Conservation (phyloP, 192 early-diverging fungal species). For the Rhizophagus prolifer region DNA sequence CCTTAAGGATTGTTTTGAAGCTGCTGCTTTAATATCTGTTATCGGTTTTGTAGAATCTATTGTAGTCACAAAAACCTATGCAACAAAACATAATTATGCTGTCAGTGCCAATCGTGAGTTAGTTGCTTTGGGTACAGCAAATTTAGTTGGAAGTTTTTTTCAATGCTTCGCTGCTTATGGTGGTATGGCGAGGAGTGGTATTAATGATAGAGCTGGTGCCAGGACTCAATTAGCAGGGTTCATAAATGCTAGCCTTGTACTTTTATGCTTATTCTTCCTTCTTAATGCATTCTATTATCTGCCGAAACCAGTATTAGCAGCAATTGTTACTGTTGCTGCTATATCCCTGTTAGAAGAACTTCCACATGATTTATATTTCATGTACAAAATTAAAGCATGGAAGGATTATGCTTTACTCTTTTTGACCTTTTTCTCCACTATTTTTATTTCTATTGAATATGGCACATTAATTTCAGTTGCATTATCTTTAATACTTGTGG, state of each 20-base stretch:
- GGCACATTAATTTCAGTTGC: conserved; percentile 91
- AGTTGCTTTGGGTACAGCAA: conserved; percentile 91
- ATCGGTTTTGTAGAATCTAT: conserved; percentile 98
- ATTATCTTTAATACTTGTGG: conserved; percentile 83
- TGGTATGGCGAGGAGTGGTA: conserved; percentile 86
- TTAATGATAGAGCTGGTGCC: conserved; percentile 93
- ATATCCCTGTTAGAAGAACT: conserved; percentile 73
- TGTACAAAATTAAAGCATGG: conserved; percentile 78
- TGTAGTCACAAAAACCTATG: conserved; percentile 90
- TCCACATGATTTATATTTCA: conserved; percentile 75
- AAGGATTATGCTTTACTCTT: conserved; percentile 80
- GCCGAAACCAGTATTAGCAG: conserved; percentile 75
- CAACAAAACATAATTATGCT: conserved; percentile 86
- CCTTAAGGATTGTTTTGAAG: conserved; percentile 72
- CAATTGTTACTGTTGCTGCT: conserved; percentile 85
- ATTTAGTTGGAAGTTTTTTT: conserved; percentile 81
- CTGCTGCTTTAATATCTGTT: conserved; percentile 87
- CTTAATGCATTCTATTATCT: conserved; percentile 83
- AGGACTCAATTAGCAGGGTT: conserved; percentile 87
- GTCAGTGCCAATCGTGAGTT: conserved; percentile 95
- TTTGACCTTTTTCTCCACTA: conserved; percentile 89
- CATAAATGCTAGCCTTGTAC: conserved; percentile 72
- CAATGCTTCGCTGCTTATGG: conserved; percentile 79
- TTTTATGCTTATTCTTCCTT: conserved; percentile 77
- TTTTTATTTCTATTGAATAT: conserved; percentile 85